Conservation (phyloP, 176 grass and related monocot species). For the Bromus sterilis region DNA sequence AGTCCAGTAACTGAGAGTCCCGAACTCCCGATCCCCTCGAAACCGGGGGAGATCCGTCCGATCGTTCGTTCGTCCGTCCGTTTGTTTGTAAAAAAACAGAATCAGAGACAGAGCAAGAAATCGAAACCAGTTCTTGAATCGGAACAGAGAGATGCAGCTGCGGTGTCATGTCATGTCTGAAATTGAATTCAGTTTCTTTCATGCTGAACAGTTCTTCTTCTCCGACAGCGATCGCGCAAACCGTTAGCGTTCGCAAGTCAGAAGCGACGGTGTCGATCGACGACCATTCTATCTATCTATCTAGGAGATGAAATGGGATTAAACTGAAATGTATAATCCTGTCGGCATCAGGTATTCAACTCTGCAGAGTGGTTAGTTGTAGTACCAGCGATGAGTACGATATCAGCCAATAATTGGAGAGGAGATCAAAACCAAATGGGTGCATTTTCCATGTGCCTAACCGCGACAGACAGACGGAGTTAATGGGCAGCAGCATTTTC, state of each 20-base stretch:
- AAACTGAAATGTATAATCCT: neutral
- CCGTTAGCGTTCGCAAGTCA: neutral
- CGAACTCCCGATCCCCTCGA: neutral
- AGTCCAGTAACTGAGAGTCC: neutral
- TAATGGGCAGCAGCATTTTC: neutral
- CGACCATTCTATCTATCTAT: no score
- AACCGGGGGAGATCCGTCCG: neutral
- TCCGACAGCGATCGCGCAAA: neutral
- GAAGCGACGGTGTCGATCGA: neutral
- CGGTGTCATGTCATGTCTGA: neutral
- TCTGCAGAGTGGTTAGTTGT: no score
- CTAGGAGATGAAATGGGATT: neutral
- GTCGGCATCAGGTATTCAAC: neutral
- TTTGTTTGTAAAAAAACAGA: neutral
- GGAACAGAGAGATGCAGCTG: neutral
- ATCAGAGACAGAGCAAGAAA: neutral
- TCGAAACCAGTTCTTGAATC: slow-evolving; percentile 25
- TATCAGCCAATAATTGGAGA: no score
- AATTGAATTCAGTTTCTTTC: no score
- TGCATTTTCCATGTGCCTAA: neutral
- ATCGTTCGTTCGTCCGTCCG: neutral
- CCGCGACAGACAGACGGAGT: neutral
- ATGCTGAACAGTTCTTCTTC: neutral
- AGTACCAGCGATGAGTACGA: no score
- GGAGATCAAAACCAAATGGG: neutral